Evolutionary conservation across 345 rosid species (phyloP).

Genomic region (Euclidium syriacum): DNA sequence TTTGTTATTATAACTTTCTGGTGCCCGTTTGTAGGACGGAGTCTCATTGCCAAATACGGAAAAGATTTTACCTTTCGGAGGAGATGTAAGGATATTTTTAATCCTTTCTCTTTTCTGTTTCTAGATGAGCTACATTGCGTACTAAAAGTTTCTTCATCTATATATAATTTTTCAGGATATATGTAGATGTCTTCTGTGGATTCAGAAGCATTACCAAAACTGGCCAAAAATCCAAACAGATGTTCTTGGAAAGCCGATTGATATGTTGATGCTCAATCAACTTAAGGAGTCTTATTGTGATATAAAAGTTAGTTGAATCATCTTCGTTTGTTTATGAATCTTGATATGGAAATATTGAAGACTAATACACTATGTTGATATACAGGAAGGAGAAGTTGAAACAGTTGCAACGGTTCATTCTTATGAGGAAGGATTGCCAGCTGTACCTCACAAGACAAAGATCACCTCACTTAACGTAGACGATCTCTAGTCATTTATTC

Average conservation of each 20-base stretch:
- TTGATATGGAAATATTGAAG: conserved; percentile 9
- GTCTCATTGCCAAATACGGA: conserved; percentile 87
- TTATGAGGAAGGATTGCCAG: conserved; percentile 63
- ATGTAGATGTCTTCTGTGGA: conserved; percentile 95
- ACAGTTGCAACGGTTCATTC: conserved; percentile 64
- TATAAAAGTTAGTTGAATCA: conserved; percentile 49
- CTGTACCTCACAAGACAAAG: conserved; percentile 78
- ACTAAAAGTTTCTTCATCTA: not conserved
- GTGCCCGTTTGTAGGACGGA: conserved; percentile 61
- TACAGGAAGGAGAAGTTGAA: conserved; percentile 76
- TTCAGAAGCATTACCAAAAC: conserved; percentile 87
- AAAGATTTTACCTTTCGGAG: conserved; percentile 90
- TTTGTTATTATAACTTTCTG: not conserved
- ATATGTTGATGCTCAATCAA: conserved; percentile 73
- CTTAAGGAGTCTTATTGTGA: conserved; percentile 79
- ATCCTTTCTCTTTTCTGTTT: conserved; percentile 17
- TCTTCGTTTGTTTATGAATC: not conserved
- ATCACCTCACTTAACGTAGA: conserved; percentile 77
- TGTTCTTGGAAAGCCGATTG: conserved; percentile 71
- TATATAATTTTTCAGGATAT: conserved; percentile 55
- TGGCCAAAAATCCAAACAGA: conserved; percentile 90
- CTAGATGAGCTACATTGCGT: conserved; percentile 4
- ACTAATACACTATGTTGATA: not conserved
- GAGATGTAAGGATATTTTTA: conserved; percentile 59
- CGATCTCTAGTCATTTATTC: not conserved